These are phyloP conservation scores for Tardiomyces digboiensis DNA, from an alignment of 1,139 yeast species.

Conservation along the genomic window DNA sequence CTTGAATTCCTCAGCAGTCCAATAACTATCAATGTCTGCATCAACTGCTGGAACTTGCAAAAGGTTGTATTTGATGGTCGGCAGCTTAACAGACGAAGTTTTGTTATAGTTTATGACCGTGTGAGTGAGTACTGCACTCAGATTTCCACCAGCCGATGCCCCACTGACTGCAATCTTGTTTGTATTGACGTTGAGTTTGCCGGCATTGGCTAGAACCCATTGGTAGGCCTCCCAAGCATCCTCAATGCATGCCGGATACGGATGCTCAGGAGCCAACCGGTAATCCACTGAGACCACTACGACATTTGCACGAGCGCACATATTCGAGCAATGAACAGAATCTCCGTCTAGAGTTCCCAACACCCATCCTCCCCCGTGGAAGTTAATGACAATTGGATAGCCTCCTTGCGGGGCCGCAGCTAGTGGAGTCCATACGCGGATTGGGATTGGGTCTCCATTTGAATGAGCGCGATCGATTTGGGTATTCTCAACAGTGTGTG, in stretches of 20 bases:
- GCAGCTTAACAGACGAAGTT: background rate
- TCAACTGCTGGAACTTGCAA: background rate
- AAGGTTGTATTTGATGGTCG: background rate
- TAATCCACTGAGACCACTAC: constrained; percentile 25
- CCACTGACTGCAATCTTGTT: background rate
- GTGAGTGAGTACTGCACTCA: background rate
- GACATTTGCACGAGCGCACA: constrained; percentile 21
- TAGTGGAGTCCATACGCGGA: background rate
- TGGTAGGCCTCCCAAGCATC: constrained; percentile 35
- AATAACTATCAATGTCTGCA: background rate
- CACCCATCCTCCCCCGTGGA: constrained; percentile 30
- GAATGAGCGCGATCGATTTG: background rate
- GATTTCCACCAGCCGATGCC: background rate
- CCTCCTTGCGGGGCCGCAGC: background rate
- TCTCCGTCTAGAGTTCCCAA: constrained; percentile 26
- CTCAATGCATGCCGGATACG: constrained; percentile 40
- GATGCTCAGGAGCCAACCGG: constrained; percentile 39
- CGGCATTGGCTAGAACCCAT: background rate
- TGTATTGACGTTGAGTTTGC: background rate
- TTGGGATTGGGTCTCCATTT: background rate
- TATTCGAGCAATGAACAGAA: constrained; percentile 17
- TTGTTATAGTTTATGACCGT: background rate
- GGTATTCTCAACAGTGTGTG: background rate
- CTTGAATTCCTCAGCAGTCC: background rate
- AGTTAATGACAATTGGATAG: constrained; percentile 13